Evolutionary conservation across 345 rosid species (phyloP), one percentile per base, ranked within the genome.

Genomic region (Angophora floribunda): DNA sequence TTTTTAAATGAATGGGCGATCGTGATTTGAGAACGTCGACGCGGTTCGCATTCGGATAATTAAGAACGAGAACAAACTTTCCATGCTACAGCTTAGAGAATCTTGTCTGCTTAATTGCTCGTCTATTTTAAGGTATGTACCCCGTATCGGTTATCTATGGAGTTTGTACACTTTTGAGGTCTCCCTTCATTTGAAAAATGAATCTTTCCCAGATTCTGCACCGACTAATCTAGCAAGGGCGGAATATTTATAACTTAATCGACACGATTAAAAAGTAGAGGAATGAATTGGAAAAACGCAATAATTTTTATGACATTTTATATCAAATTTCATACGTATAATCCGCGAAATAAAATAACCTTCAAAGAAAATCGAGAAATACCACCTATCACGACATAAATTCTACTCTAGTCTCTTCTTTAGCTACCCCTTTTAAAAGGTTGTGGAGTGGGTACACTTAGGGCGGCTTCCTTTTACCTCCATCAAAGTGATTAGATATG

Each of bases 191-290:
- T 4, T 36, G 2, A 8, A 70, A 70, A 70, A 36, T 36, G 19
- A 7, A 36, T 4, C 24, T 36, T 70, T 36, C 9, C 0, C 75
- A 63, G 9, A 63, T 63, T n/a, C 4, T 7, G 19, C 19, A 13
- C 9, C 1, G 10, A 0, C 9, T n/a, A 7, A n/a, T 0, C 4
- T 36, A 4, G 4, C 41, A 36, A 36, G 2, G 41, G 41, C 41
- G 41, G 41, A 4, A 36, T 36, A 36, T 36, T 36, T 36, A 36
- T 36, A 36, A 36, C 41, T 36, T 36, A 36, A 36, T 36, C 41
- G 41, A 4, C 4, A 36, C 41, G 2, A 36, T 36, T 36, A 4
- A 36, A 36, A 36, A 36, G 41, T 36, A 2, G 41, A 36, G 41
- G 41, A 36, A 36, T 36, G 41, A 36, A 36, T 36, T 36, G 41